Evolutionary conservation across 352 stramenopile genomes (phyloP), one percentile per base, ranked within the genome.

Genomic region (Phytophthora multivora): DNA sequence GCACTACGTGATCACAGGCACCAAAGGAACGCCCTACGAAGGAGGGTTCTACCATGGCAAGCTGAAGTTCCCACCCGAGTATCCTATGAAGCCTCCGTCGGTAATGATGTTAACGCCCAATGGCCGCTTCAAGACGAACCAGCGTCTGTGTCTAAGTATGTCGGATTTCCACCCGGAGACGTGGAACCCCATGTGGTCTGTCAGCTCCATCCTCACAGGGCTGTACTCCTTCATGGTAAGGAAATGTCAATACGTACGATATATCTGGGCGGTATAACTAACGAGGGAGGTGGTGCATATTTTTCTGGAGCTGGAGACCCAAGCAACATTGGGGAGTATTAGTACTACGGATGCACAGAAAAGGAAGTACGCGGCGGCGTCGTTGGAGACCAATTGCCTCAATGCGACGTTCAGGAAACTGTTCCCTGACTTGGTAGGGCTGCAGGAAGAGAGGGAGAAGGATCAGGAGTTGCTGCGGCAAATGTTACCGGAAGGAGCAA

Each of bases 121-220:
- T 49, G 96, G 96, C 16, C 88, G 96, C 41, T 99, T 99, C 73
- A 96, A 97, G 70, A 93, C 92, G 13, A 97, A 98, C 72, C 83
- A 96, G 65, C 78, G 93, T 18, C 73, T 99, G 40, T 99, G 96
- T 80, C 75, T 99, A 5, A 96, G 79, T 63, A 98, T 98, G 94
- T 97, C 86, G 45, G 95, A 98, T 71, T 98, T 97, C 73, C 95
- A 98, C 59, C 93, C 93, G 6, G 93, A 98, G 71, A 96, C 86
- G 12, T 98, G 96, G 96, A 98, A 98, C 73, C 96, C 96, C 18
- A 97, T 98, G 90, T 98, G 95, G 95, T 96, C 82, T 30, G 91
- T 98, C 30, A 94, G 81, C 58, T 98, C 94, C 36, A 98, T 99
- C 66, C 79, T 99, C 53, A 98, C 90, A 42, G 96, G 96, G 0